Evolutionary conservation across 352 stramenopile species (phyloP), one percentile per base, ranked within the genome.

Genomic region (Globisporangium paddicum): DNA sequence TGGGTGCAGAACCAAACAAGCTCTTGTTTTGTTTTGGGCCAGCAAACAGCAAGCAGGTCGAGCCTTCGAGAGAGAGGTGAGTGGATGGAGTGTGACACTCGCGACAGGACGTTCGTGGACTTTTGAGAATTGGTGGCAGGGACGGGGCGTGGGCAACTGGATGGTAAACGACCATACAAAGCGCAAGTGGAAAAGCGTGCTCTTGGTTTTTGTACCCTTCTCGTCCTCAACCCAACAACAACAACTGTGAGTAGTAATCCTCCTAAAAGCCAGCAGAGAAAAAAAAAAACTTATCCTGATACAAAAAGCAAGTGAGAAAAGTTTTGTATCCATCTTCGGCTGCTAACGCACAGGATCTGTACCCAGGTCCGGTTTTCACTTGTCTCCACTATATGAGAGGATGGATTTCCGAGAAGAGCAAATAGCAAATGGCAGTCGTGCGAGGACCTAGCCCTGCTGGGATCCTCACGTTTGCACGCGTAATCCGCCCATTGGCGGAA

Each of bases 31-130:
- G 28, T 32, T 18, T 11, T 21, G 38, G 38, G 38, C 38, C 38
- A 18, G 38, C 38, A 14, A 44, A 44, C 38, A 18, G 16, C 4
- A 18, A 19, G 32, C 19, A 18, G 18, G 37, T 51, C 52, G 52
- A 51, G 41, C 38, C 18, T 56, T 56, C 50, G 50, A 56, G 50
- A 46, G 49, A 55, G 48, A 44, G 48, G 52, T 58, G 35, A 14
- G 16, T 45, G 19, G 21, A 25, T 45, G n/a, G 30, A 55, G 50
- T 59, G 38, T 38, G 38, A 59, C 52, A 59, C 42, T 59, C 25
- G 42, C 52, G 52, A 58, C 52, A 58, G 38, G 52, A 49, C 37
- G 42, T 19, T 45, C 5, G 52, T 16, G 35, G 25, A 48, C 9
- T 19, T 18, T 44, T 44, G 38, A 32, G 28, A 32, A 32, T 32